These are phyloP conservation scores for Neonectria faginata DNA, from an alignment of 2,329 filamentous ascomycete species.

Conservation along the genomic window DNA sequence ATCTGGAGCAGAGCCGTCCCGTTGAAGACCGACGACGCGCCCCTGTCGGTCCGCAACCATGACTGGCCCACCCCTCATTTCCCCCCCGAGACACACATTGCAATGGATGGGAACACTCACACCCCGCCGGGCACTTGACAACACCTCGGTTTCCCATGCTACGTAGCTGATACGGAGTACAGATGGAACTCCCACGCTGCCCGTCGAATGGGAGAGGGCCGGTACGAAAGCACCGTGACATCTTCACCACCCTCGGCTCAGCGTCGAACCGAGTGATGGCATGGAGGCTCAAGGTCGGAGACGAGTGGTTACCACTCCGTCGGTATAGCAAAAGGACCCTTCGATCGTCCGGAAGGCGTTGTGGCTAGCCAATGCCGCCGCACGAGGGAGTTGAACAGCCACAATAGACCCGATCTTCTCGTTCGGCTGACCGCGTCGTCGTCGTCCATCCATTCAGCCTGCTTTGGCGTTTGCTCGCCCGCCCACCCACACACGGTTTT, in stretches of 20 bases:
- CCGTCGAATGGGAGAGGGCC: constrained; percentile 27
- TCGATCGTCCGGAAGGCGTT: constrained; percentile 28
- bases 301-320: constrained; percentile 42
- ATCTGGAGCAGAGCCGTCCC: background rate
- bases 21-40: constrained; percentile 8
- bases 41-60: constrained; percentile 24
- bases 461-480: background rate
- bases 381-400: background rate
- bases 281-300: constrained; percentile 7
- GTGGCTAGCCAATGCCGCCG: constrained; percentile 14
- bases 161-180: background rate
- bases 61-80: constrained; percentile 15
- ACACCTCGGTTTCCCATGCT: background rate
- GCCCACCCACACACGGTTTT: constrained; percentile 11
- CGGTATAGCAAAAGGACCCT: constrained; percentile 37
- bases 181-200: constrained; percentile 14
- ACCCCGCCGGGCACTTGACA: background rate
- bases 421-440: constrained; percentile 13
- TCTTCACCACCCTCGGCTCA: constrained; percentile 14
- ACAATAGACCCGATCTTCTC: background rate
- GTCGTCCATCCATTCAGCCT: background rate
- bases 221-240: constrained; percentile 1
- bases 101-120: background rate
- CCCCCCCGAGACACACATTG: background rate
- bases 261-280: constrained; percentile 33